These are phyloP conservation scores for Fusarium stilboides DNA, from an alignment of 2,329 filamentous ascomycete species.

Conservation along the genomic window DNA sequence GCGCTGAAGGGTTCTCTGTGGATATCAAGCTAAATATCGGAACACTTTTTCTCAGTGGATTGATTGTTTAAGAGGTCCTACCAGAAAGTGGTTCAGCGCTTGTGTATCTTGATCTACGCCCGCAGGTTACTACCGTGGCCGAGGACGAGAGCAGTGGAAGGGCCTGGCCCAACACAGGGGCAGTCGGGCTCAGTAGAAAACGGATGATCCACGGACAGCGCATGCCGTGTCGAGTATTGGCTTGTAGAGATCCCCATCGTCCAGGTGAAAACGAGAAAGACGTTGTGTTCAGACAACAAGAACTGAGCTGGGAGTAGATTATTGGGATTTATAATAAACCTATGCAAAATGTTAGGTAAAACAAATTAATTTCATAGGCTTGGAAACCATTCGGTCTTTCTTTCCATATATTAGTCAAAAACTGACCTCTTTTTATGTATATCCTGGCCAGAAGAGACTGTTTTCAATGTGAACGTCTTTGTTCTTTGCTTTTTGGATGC, in stretches of 20 bases:
- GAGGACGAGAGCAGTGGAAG: no score
- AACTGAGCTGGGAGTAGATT: not conserved
- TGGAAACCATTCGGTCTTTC: no score
- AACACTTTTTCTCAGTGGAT: not conserved
- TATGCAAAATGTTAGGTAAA: no score
- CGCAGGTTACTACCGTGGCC: not conserved
- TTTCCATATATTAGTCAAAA: no score
- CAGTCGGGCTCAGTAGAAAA: not conserved
- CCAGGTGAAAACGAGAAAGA: not conserved
- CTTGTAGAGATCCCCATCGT: not conserved
- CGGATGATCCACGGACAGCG: not conserved
- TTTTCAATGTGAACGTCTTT: no score
- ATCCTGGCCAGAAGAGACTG: no score
- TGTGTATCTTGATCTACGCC: not conserved
- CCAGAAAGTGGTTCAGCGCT: not conserved
- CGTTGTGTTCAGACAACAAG: not conserved
- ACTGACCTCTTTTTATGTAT: no score
- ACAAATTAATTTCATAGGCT: no score
- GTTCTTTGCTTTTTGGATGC: no score
- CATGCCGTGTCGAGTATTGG: rapidly evolving
- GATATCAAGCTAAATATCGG: not conserved
- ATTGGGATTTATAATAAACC: not conserved
- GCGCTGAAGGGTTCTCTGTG: not conserved
- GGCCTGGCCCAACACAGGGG: no score
- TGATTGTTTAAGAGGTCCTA: not conserved